Evolutionary conservation across 2,329 filamentous ascomycete species (phyloP).

Genomic region (Calycina herbarum): DNA sequence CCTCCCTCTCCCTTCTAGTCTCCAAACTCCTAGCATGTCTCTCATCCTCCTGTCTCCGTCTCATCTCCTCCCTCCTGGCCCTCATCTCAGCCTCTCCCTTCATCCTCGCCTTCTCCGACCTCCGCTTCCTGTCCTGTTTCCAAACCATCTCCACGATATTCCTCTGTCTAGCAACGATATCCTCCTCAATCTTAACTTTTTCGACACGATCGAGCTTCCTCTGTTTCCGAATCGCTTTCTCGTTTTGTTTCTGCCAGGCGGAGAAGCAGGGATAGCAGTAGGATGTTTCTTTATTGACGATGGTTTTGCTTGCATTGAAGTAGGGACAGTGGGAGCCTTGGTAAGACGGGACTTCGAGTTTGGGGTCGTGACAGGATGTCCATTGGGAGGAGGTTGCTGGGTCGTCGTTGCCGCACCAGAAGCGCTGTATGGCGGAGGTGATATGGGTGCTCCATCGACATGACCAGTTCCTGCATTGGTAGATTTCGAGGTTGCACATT

Average conservation of each 20-base stretch:
- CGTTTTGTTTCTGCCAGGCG: too few species aligned
- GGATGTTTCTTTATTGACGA: not conserved
- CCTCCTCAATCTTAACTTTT: not conserved
- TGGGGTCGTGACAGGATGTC: not conserved
- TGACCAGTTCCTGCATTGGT: not conserved
- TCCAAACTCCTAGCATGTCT: not conserved
- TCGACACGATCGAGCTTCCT: not conserved
- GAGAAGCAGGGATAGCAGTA: not conserved
- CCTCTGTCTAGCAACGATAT: not conserved
- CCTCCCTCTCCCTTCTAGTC: not conserved
- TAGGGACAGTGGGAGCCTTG: not conserved
- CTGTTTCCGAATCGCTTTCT: not conserved
- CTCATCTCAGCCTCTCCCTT: not conserved
- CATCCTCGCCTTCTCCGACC: not conserved
- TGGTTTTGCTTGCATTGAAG: not conserved
- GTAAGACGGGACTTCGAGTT: not conserved
- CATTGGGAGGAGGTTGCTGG: not conserved
- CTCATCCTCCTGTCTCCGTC: not conserved
- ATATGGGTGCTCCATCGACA: not conserved
- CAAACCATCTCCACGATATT: not conserved
- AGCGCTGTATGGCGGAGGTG: not conserved
- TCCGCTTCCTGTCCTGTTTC: not conserved
- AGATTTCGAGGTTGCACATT: slow-evolving; percentile 6
- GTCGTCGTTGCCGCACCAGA: not conserved
- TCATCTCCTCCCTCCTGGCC: not conserved